phyloP scores from a whole-genome alignment of 1,284 basidiomycete genomes.

The Vanrija humicola region DNA sequence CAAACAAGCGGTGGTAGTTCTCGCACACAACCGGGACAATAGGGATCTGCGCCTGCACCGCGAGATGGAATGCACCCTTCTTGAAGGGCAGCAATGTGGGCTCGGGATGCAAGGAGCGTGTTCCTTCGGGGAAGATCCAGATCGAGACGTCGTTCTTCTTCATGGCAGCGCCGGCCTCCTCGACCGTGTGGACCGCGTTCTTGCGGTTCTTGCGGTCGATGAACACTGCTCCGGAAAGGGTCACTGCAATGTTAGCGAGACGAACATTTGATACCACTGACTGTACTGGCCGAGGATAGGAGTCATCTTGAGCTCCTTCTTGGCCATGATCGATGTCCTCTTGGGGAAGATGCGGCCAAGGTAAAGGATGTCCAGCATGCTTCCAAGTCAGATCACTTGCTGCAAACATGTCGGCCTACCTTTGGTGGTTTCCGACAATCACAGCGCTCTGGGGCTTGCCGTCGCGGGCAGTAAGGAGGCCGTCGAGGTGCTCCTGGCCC shows the following conservation, averaged over 20 bases:
- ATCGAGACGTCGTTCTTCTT: slow-evolving; percentile 65
- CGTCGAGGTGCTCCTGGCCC: slow-evolving; percentile 71
- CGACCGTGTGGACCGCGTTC: slow-evolving; percentile 70
- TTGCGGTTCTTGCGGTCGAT: slow-evolving; percentile 80
- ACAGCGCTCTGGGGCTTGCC: slow-evolving; percentile 53
- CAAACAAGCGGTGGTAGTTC: slow-evolving; percentile 80
- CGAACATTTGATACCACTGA: slow-evolving; percentile 20
- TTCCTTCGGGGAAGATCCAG: slow-evolving; percentile 92
- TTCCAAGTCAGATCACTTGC: slow-evolving; percentile 12
- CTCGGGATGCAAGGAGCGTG: slow-evolving; percentile 66
- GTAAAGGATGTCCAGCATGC: slow-evolving; percentile 79
- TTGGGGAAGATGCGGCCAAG: slow-evolving; percentile 84
- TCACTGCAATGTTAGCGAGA: slow-evolving; percentile 54
- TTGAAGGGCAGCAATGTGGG: slow-evolving; percentile 82
- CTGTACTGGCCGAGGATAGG: slow-evolving; percentile 86
- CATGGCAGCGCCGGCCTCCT: slow-evolving; percentile 75
- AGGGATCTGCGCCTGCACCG: slow-evolving; percentile 74
- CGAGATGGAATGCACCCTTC: slow-evolving; percentile 97
- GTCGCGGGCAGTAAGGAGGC: slow-evolving; percentile 55
- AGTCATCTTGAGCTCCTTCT: slow-evolving; percentile 80
- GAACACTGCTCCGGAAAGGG: slow-evolving; percentile 86
- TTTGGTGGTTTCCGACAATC: slow-evolving; percentile 89
- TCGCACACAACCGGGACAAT: slow-evolving; percentile 89
- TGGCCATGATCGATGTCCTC: slow-evolving; percentile 84
- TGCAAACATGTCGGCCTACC: slow-evolving; percentile 21